These are phyloP conservation scores for Cordyceps fumosorosea DNA, from an alignment of 2,329 filamentous ascomycete species.

Conservation along the genomic window DNA sequence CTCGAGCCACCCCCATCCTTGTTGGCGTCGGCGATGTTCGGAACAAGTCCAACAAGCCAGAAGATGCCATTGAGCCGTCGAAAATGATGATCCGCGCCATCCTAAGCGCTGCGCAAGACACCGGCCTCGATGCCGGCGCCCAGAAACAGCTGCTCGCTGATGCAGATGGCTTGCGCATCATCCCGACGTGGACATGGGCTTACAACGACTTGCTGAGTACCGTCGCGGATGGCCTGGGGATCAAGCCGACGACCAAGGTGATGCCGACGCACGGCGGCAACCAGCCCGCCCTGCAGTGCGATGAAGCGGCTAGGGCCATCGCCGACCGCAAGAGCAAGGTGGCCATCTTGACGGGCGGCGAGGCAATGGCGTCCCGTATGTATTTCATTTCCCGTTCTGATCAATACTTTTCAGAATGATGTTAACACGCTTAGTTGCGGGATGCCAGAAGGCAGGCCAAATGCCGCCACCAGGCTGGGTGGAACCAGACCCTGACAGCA, in stretches of 20 bases:
- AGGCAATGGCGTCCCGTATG: conserved; percentile 54
- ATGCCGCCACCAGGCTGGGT: conserved; percentile 55
- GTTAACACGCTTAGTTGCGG: conserved; percentile 20
- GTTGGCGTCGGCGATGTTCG: conserved; percentile 57
- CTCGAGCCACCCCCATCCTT: conserved; percentile 41
- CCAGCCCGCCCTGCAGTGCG: conserved; percentile 54
- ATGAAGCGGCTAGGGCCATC: conserved; percentile 54
- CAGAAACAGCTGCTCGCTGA: conserved; percentile 30
- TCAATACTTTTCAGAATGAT: neutral
- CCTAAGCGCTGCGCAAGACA: conserved; percentile 43
- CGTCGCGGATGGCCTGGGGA: conserved; percentile 41
- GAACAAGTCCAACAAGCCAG: conserved; percentile 41
- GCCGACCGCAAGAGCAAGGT: conserved; percentile 46
- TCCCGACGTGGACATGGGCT: conserved; percentile 60
- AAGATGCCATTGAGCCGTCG: conserved; percentile 51
- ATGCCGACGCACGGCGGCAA: conserved; percentile 58
- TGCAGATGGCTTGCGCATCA: conserved; percentile 54
- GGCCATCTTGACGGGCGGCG: conserved; percentile 55
- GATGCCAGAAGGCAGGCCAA: conserved; percentile 27
- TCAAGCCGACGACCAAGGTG: conserved; percentile 39
- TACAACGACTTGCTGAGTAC: conserved; percentile 53
- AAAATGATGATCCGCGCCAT: conserved; percentile 53
- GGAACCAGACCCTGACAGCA: conserved; percentile 36
- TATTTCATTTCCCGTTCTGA: neutral
- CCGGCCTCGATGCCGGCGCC: conserved; percentile 20